Conservation (phyloP, 129 eudicot species). For the Artemisia annua region DNA sequence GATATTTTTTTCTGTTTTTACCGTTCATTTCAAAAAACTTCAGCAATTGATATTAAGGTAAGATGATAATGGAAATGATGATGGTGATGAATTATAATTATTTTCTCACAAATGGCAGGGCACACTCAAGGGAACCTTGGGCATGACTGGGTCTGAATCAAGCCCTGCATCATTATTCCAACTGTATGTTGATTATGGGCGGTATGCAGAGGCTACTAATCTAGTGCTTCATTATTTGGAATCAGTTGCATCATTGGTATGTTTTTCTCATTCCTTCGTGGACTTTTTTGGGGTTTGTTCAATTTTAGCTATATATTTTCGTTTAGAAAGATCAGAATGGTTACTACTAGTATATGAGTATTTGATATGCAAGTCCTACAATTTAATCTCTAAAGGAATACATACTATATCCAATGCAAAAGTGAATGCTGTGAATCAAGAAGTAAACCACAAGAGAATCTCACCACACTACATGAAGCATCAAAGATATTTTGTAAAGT, state of each 20-base stretch:
- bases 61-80: too few relatives aligned
- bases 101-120: conserved; percentile 40
- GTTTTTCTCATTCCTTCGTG: conserved; percentile 14
- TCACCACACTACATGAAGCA: too few relatives aligned
- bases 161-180: conserved; percentile 77
- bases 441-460: too few relatives aligned
- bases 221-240: conserved; percentile 64
- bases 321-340: neutral
- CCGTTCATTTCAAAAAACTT: too few relatives aligned
- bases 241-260: conserved; percentile 68
- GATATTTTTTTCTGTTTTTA: too few relatives aligned
- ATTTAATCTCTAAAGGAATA: neutral
- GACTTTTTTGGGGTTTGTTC: conserved; percentile 11
- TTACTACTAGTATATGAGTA: too few relatives aligned
- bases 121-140: conserved; percentile 48
- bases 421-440: too few relatives aligned
- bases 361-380: too few relatives aligned
- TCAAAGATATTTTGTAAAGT: too few relatives aligned
- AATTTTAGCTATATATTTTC: neutral
- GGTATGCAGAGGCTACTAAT: conserved; percentile 70
- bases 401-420: too few relatives aligned
- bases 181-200: conserved; percentile 79
- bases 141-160: conserved; percentile 84
- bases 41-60: too few relatives aligned
- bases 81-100: neutral